Percentiles rank a stretch among this genome's conserved stretches.
Evolutionary conservation across 23 red algal species (phyloP).

Genomic region (Pyropia haitanensis): DNA sequence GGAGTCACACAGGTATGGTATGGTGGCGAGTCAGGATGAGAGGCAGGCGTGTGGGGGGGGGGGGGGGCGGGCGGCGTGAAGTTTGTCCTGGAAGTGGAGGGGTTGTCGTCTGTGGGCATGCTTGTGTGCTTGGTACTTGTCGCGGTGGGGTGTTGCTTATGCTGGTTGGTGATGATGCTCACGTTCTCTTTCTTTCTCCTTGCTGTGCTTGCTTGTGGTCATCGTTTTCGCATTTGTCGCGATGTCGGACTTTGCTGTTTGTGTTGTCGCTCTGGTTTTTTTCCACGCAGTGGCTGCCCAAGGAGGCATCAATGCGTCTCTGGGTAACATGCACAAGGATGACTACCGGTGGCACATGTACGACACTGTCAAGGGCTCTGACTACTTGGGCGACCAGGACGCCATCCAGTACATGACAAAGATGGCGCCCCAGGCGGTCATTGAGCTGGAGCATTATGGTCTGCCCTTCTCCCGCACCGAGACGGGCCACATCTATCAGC

Average conservation of each 20-base stretch:
- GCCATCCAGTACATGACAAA: conserved; percentile 96
- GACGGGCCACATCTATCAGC: conserved; percentile 83
- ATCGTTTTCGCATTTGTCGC: too few relatives aligned
- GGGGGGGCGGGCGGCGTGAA: too few relatives aligned
- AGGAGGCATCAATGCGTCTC: conserved; percentile 87
- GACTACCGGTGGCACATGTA: conserved; percentile 99
- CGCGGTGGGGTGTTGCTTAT: too few relatives aligned
- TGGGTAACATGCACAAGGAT: conserved; percentile 88
- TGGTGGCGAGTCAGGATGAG: too few relatives aligned
- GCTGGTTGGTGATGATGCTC: not conserved
- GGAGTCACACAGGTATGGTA: conserved; percentile 63
- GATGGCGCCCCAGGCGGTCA: conserved; percentile 75
- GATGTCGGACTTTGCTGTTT: too few relatives aligned
- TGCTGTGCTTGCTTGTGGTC: not conserved
- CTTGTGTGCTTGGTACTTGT: too few relatives aligned
- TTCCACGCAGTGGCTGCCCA: conserved; percentile 48
- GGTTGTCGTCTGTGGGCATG: too few relatives aligned
- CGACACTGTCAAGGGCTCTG: conserved; percentile 90
- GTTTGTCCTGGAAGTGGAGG: too few relatives aligned
- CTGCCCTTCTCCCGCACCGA: conserved; percentile 90
- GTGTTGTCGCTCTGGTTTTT: too few relatives aligned
- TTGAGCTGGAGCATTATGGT: conserved; percentile 91
- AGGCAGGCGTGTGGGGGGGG: too few relatives aligned
- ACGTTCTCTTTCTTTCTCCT: not conserved
- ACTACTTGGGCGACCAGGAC: conserved; percentile 94